Base-by-base conservation (phyloP, 108 stramenopile species). In the Bacterosira constricta region DNA sequence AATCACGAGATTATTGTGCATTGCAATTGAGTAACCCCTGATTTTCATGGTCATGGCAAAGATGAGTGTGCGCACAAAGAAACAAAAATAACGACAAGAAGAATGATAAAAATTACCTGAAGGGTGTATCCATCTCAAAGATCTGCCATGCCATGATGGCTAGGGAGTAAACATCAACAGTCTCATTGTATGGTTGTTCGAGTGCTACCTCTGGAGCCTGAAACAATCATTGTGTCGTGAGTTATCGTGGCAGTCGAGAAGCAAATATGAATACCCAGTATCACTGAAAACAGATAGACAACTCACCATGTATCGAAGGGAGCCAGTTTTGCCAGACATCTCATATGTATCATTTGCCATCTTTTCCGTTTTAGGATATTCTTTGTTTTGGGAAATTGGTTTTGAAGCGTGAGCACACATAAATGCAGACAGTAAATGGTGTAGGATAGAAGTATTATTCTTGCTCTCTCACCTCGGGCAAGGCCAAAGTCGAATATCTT, bases 81-180 rank as follows among this genome's bases (percentile, higher is more conserved):
- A n/a, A n/a, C n/a, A n/a, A n/a, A n/a, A n/a, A n/a, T n/a, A n/a
- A n/a, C n/a, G 30, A 31, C 9, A 8, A 34, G 29, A 50, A 36
- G 52, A 39, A 21, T 39, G 23, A 32, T 29, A 34, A n/a, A n/a
- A n/a, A n/a, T n/a, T n/a, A n/a, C n/a, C n/a, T n/a, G 65, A 83
- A 94, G 25, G 92, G 92, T 10, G 83, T 85, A 46, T 89, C 78
- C 56, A 89, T 71, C 7, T 80, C 66, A 35, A 85, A 83, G 13
- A 95, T 88, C 73, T 95, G 89, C 88, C 89, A 94, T 23, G 87
- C 79, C 42, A 96, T 77, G 55, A 96, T 90, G 13, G 78, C 67
- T 31, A 94, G 88, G n/a, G 91, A 91, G 60, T 92, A 96, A 3
- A 90, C 88, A 73, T 96, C 96, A 6, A 83, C 90, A 4, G 85